phyloP scores from a whole-genome alignment of 116 monocot genomes.

The Trichopus zeylanicus region DNA sequence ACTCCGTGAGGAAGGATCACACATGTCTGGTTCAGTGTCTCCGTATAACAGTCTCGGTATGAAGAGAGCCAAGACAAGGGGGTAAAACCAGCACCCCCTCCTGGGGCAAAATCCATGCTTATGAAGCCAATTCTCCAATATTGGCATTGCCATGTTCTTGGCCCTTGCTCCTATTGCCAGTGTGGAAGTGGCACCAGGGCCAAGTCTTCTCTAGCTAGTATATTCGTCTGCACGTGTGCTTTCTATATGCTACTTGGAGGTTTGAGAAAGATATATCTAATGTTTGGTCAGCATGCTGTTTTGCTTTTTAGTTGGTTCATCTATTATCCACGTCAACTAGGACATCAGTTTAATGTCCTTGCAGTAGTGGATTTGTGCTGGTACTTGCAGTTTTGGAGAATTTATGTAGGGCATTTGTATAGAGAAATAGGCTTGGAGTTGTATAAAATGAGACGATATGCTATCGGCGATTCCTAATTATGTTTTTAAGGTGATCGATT shows the following conservation, averaged over 20 bases:
- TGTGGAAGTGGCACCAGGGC: slow-evolving; percentile 1
- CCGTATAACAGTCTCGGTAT: slow-evolving; percentile 66
- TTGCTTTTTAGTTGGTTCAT: not conserved
- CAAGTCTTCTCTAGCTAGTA: not conserved
- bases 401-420: not conserved
- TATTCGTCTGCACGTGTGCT: not conserved
- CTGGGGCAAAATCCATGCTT: not conserved
- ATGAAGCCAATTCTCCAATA: not conserved
- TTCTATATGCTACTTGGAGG: not conserved
- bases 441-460: slow-evolving; percentile 14
- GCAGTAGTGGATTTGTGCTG: not conserved
- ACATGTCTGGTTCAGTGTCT: slow-evolving; percentile 47
- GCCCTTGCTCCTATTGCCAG: not conserved
- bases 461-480: slow-evolving; percentile 13
- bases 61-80: slow-evolving; percentile 81
- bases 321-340: not conserved
- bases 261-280: not conserved
- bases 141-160: not conserved
- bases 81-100: slow-evolving; percentile 17
- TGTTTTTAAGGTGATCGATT: not conserved
- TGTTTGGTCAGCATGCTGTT: not conserved
- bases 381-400: not conserved
- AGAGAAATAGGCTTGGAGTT: slow-evolving; percentile 1
- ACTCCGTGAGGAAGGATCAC: slow-evolving; percentile 48
- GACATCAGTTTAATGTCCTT: not conserved